Percentiles rank a stretch among this genome's conserved stretches.
phyloP scores from a whole-genome alignment of 768 basidiomycete species.

The Pleurotus giganteus region DNA sequence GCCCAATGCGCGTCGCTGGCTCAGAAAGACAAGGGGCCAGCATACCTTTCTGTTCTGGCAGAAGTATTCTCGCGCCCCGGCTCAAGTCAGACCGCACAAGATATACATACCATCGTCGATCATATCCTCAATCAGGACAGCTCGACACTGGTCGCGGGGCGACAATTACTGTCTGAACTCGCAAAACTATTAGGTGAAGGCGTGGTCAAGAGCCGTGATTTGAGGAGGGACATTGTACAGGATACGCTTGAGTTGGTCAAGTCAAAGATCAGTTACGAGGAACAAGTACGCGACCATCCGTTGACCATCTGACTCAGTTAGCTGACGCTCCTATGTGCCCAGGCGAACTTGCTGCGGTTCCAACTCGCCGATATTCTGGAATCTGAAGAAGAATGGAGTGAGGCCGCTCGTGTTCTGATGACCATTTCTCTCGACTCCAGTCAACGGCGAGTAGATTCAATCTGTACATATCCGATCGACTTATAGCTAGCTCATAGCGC shows the following conservation, averaged over 20 bases:
- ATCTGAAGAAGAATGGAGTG: slow-evolving; percentile 89
- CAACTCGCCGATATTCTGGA: slow-evolving; percentile 92
- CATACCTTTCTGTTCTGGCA: slow-evolving; percentile 67
- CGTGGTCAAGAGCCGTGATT: slow-evolving; percentile 47
- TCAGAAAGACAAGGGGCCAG: slow-evolving; percentile 85
- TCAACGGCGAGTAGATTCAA: slow-evolving; percentile 56
- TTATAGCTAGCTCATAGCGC: slow-evolving; percentile 36
- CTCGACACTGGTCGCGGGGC: slow-evolving; percentile 82
- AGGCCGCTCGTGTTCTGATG: slow-evolving; percentile 89
- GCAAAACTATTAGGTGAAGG: slow-evolving; percentile 66
- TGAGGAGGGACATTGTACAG: slow-evolving; percentile 72
- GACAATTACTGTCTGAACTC: slow-evolving; percentile 84
- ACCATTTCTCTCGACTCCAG: slow-evolving; percentile 89
- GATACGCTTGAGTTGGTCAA: slow-evolving; percentile 70
- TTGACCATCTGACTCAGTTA: neutral
- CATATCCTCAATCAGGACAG: slow-evolving; percentile 80
- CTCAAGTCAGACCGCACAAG: slow-evolving; percentile 40
- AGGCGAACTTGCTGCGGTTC: slow-evolving; percentile 84
- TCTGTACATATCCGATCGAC: neutral
- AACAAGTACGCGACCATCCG: slow-evolving; percentile 64
- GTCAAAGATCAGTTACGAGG: slow-evolving; percentile 87
- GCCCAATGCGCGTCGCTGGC: slow-evolving; percentile 57
- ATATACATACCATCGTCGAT: slow-evolving; percentile 73
- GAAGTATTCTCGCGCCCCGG: slow-evolving; percentile 58
- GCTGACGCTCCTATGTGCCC: neutral